These are phyloP conservation scores for Myxozyma udenii DNA, from an alignment of 805 yeast genomes.

Conservation along the genomic window DNA sequence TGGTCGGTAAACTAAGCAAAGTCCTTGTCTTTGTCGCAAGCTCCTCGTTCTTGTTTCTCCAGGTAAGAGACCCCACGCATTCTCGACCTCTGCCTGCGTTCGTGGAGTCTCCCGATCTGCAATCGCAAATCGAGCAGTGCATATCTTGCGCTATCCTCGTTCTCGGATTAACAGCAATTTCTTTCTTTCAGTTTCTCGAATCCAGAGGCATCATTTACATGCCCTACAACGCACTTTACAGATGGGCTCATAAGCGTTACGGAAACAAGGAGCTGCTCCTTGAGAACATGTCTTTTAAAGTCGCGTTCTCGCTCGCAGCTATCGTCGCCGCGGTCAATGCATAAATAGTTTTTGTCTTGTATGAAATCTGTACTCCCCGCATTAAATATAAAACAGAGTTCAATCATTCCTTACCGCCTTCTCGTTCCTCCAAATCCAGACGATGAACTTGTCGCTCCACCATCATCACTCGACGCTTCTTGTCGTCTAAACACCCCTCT, in stretches of 20 bases:
- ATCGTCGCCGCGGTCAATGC: constrained; percentile 53
- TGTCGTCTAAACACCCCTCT: not conserved
- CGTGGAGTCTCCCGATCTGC: too few species aligned
- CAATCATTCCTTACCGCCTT: constrained; percentile 9
- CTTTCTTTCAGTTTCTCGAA: constrained; percentile 47
- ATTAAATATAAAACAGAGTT: not conserved
- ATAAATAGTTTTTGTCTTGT: not conserved
- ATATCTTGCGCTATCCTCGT: too few species aligned
- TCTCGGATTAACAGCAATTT: not conserved
- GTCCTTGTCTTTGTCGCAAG: constrained; percentile 50
- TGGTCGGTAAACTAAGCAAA: constrained; percentile 53
- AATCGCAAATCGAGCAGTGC: too few species aligned
- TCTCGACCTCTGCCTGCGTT: too few species aligned
- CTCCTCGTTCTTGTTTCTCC: constrained; percentile 38
- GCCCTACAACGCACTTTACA: constrained; percentile 36
- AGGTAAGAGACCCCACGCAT: constrained; percentile 14
- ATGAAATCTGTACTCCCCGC: not conserved
- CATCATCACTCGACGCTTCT: not conserved
- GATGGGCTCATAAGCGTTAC: constrained; percentile 38
- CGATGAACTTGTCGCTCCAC: constrained; percentile 2
- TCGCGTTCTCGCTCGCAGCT: constrained; percentile 52
- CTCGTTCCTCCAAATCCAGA: constrained; percentile 23
- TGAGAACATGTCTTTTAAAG: constrained; percentile 54
- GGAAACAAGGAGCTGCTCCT: constrained; percentile 50
- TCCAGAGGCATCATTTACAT: constrained; percentile 48